Percentiles rank a stretch among this genome's conserved stretches.
Conservation (phyloP, 2,329 filamentous ascomycete genomes). For the Penicillium sp. region DNA sequence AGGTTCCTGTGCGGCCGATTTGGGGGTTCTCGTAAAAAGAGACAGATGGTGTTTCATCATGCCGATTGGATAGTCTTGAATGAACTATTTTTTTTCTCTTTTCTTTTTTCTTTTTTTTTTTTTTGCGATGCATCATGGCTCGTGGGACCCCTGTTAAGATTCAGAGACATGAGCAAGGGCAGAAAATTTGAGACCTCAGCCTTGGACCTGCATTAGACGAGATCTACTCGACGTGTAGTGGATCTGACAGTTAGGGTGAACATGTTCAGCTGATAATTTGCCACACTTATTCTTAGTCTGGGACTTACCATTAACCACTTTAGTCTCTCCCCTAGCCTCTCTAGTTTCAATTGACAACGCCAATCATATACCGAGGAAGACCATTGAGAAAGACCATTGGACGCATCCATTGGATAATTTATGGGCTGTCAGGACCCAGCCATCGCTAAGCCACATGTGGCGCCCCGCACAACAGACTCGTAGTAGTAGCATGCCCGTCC, state of each 20-base stretch:
- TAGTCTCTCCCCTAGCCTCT: neutral
- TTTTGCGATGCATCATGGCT: neutral
- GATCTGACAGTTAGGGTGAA: conserved; percentile 6
- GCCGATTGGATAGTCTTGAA: conserved; percentile 16
- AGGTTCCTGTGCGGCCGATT: conserved; percentile 20
- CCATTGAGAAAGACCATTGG: neutral
- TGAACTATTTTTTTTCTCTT: conserved; percentile 7
- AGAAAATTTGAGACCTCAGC: neutral
- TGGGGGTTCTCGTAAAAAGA: conserved; percentile 6
- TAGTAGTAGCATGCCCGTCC: neutral
- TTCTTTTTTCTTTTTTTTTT: neutral
- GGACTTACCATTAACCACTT: neutral
- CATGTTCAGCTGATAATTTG: conserved; percentile 9
- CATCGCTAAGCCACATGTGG: conserved; percentile 26
- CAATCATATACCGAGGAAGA: neutral
- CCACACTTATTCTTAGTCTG: conserved; percentile 7
- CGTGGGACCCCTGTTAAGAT: conserved; percentile 11
- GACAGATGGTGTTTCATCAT: conserved; percentile 2
- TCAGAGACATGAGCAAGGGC: neutral
- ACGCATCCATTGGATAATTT: neutral
- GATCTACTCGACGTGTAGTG: conserved; percentile 4
- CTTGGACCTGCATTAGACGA: conserved; percentile 9
- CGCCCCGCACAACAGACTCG: conserved; percentile 10
- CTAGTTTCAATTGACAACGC: neutral
- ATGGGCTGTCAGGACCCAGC: conserved; percentile 5